A percentile compares a stretch with the other conserved stretches of the same genome.
phyloP scores from a whole-genome alignment of 2,329 filamentous ascomycete genomes.

The Emmonsiellopsis sp. region DNA sequence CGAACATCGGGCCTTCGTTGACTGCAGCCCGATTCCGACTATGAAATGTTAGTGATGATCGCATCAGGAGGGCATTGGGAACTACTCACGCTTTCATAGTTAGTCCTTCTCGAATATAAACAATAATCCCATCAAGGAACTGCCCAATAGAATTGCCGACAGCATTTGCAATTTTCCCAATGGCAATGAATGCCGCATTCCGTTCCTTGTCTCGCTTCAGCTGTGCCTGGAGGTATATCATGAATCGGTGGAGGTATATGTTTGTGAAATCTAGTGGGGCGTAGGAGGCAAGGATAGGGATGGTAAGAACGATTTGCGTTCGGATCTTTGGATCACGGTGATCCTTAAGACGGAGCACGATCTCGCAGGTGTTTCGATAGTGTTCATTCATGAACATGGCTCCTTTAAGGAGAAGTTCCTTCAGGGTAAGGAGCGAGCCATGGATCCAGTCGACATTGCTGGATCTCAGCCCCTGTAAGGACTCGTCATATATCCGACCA shows the following conservation, averaged over 20 bases:
- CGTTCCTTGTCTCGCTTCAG: constrained; percentile 91
- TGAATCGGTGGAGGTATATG: constrained; percentile 85
- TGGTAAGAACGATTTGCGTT: constrained; percentile 80
- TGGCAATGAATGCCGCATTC: constrained; percentile 89
- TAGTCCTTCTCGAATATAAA: constrained; percentile 86
- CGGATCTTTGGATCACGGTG: constrained; percentile 81
- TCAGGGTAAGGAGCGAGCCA: constrained; percentile 85
- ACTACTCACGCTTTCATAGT: constrained; percentile 58
- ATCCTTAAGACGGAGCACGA: constrained; percentile 85
- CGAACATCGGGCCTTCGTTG: constrained; percentile 72
- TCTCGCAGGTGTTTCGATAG: constrained; percentile 86
- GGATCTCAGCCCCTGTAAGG: constrained; percentile 66
- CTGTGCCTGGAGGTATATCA: constrained; percentile 90
- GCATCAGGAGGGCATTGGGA: neutral
- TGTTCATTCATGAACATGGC: constrained; percentile 99
- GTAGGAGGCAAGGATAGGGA: constrained; percentile 87
- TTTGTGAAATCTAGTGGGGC: constrained; percentile 82
- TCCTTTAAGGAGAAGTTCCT: constrained; percentile 85
- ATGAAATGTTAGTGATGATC: constrained; percentile 20
- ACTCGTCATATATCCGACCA: constrained; percentile 79
- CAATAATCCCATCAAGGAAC: constrained; percentile 87
- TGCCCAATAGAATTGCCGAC: constrained; percentile 91
- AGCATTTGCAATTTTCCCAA: constrained; percentile 91
- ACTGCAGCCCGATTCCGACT: constrained; percentile 46
- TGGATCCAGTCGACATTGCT: constrained; percentile 82